Conservation (phyloP, 2,329 filamentous ascomycete species). For the Aphanocladium album region DNA sequence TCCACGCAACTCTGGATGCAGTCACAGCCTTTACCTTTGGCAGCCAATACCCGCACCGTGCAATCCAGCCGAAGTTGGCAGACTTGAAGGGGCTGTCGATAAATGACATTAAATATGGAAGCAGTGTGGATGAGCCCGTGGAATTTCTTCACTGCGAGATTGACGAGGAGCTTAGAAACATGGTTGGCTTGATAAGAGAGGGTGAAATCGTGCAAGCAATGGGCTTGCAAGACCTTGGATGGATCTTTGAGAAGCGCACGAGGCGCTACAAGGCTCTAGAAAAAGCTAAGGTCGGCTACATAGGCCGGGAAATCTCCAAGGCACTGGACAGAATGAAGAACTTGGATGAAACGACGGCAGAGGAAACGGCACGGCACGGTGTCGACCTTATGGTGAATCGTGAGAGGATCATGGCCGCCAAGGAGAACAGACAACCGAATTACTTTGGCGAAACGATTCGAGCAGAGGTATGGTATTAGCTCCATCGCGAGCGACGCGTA, state of each 20-base stretch:
- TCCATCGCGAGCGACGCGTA: neutral
- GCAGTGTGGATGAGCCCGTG: neutral
- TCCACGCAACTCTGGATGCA: slow-evolving; percentile 26
- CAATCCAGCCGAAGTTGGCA: neutral
- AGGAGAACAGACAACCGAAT: neutral
- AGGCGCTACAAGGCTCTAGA: neutral
- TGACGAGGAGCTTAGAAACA: neutral
- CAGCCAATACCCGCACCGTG: neutral
- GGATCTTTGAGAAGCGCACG: neutral
- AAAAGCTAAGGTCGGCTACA: slow-evolving; percentile 23
- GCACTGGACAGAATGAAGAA: slow-evolving; percentile 19
- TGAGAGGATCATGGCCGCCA: neutral
- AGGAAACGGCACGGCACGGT: neutral
- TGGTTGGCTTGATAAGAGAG: neutral
- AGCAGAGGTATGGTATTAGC: neutral
- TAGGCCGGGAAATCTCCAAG: slow-evolving; percentile 25
- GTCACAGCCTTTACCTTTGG: slow-evolving; percentile 28
- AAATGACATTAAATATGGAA: neutral
- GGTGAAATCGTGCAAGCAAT: neutral
- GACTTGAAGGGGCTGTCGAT: neutral
- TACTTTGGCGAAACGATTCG: neutral
- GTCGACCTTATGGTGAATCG: neutral
- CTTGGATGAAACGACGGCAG: slow-evolving; percentile 17
- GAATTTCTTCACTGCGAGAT: neutral
- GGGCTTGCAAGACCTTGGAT: neutral